Evolutionary conservation across 768 basidiomycete genomes (phyloP), one percentile per base, ranked within the genome.

Genomic region (Coprinopsis marcescibilis): DNA sequence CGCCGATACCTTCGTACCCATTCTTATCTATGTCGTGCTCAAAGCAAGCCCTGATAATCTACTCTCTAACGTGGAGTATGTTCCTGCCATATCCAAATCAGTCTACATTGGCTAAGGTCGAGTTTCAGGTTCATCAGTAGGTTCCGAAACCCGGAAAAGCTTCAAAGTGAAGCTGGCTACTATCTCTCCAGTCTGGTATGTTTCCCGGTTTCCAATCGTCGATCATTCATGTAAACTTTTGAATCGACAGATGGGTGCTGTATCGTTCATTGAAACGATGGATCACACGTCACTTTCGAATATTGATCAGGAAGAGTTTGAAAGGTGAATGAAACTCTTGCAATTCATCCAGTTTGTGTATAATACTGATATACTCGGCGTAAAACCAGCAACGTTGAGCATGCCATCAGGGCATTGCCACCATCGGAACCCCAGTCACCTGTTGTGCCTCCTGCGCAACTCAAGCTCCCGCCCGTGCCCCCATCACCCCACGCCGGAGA

Each of bases 221-320:
- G 20, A 2, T 19, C 6, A 5, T 24, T 3, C 6, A 15, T 50
- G 3, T 10, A 43, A 12, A 15, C 8, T 21, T 34, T 35, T 41
- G 45, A 20, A 10, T 24, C 5, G 3, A 6, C 52, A 97, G 92
- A 94, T 87, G 80, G 96, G 92, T 3, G 92, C 96, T 2, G 89
- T 98, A 27, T 89, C 90, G 1, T 99, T 97, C 62, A 93, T 99
- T 52, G 96, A 99, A 66, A 89, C 92, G 0, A 93, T 99, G 90
- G 96, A 98, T 61, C 89, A 94, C 49, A 85, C 91, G 0, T 88
- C 89, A 6, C 68, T 99, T 34, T 95, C 92, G n/a, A 85, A 89
- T 55, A 97, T 98, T 51, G 80, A 88, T 1, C 88, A 92, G 61
- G 85, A 87, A 35, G 91, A 97, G 52, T 99, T 99, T 49, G 96